Base-by-base conservation (phyloP, 2,329 filamentous ascomycete genomes). In the Aspergillus sp. region DNA sequence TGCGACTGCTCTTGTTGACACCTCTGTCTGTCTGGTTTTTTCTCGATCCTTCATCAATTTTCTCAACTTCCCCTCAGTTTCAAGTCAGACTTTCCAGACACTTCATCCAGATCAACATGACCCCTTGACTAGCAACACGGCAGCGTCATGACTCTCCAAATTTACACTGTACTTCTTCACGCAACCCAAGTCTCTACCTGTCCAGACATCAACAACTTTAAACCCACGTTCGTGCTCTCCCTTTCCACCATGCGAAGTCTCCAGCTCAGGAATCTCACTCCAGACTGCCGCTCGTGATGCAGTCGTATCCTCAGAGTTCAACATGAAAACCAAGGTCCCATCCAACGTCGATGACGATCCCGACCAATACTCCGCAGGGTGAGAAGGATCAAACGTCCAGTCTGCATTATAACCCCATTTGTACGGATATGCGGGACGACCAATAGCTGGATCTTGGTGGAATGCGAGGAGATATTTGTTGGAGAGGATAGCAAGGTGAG, bases 361-460 rank as follows among this genome's bases (percentile, higher is more conserved):
- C 2, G 61, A 62, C 63, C 62, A 66, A 44, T 64, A 66, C 39
- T 66, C 64, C 1, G 64, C 63, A 2, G 64, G 62, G 33, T 66
- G 60, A 1, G 32, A 46, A 1, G 59, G 48, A 37, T 66, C 59
- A 32, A 62, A 66, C 2, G 64, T 66, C 49, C 57, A 59, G 48
- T 66, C 60, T 2, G 53, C 40, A 31, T 62, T 66, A 31, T 63
- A 65, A 9, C 62, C 63, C 57, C 60, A 61, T 51, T 68, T 62
- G 36, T 69, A 64, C 0, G 74, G 75, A 51, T 57, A 61, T 0
- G 73, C 73, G 2, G 73, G 63, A 2, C 52, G 58, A 1, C 73
- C 74, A 12, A 66, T 51, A 2, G 63, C 50, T 0, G 64, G 56
- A 44, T 78, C 74, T 52, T 78, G 75, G 51, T 74, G 72, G 57